Base-by-base conservation (phyloP, 108 stramenopile species). In the Nitzschia inconspicua region DNA sequence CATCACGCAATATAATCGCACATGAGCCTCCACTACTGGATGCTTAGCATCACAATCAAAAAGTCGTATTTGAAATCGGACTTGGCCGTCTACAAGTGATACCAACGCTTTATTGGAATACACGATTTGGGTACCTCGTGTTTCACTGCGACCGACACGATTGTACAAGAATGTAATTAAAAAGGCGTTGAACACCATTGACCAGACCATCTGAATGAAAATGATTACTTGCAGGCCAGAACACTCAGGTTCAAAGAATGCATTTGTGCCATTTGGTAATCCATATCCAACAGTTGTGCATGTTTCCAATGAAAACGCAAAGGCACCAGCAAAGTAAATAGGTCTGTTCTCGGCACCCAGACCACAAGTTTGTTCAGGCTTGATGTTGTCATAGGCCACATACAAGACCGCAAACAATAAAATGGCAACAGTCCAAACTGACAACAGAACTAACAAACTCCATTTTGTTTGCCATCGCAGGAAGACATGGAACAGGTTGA, bases 21-120 rank as follows among this genome's bases (percentile, higher is more conserved):
- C 82, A 70, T 95, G 94, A 3, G 89, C 83, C 55, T 95, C 94
- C 27, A 95, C 89, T 14, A 92, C 62, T 8, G 85, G 87, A 32
- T 82, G 73, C 20, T 35, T 53, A 20, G 77, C 51, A 65, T 91
- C 85, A 9, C n/a, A n/a, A n/a, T n/a, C n/a, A n/a, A n/a, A n/a
- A n/a, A n/a, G n/a, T n/a, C n/a, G n/a, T n/a, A n/a, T n/a, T n/a
- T n/a, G n/a, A n/a, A n/a, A n/a, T n/a, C n/a, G n/a, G n/a, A n/a
- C n/a, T n/a, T n/a, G 50, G 11, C 73, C 77, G 58, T 78, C 76
- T 60, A 20, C 10, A 19, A 13, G 28, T 7, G 51, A 54, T 24
- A n/a, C n/a, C n/a, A n/a, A n/a, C n/a, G n/a, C n/a, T 59, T 92
- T 89, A 37, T 89, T 47, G n/a, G 70, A 55, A 58, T 90, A 90